These are phyloP conservation scores for Chaetomium tenue DNA, from an alignment of 495 filamentous ascomycete species.

Conservation along the genomic window DNA sequence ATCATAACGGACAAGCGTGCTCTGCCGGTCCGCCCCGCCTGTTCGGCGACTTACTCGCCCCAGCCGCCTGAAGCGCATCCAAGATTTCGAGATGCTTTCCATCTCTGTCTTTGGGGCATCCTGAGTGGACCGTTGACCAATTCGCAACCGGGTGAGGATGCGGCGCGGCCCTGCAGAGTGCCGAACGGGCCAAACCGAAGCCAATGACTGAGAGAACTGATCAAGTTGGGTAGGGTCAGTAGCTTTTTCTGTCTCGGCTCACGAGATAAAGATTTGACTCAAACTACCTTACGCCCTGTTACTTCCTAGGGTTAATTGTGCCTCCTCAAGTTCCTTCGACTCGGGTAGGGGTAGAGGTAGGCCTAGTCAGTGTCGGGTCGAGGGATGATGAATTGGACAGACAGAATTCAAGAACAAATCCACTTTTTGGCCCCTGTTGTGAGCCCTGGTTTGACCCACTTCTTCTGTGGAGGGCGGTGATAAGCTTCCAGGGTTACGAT, in stretches of 20 bases:
- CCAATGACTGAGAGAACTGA: not conserved
- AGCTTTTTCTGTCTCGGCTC: too few species aligned
- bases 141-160: not conserved
- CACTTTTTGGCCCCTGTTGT: not conserved
- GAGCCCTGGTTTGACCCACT: not conserved
- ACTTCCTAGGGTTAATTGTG: too few species aligned
- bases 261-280: too few species aligned
- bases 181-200: slow-evolving; percentile 18
- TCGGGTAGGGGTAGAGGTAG: too few species aligned
- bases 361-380: too few species aligned
- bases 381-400: too few species aligned
- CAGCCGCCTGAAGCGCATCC: not conserved
- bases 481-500: slow-evolving; percentile 11
- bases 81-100: not conserved
- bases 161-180: slow-evolving; percentile 3
- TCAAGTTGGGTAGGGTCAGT: too few species aligned
- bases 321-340: too few species aligned
- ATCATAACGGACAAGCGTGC: too few species aligned
- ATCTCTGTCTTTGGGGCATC: not conserved
- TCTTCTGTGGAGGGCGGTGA: not conserved
- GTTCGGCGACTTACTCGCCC: too few species aligned
- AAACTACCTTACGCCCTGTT: too few species aligned
- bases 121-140: slow-evolving; percentile 1
- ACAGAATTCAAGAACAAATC: not conserved
- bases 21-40: too few species aligned